Evolutionary conservation across 164 flowering plant species (phyloP).

Genomic region (Santalum album): DNA sequence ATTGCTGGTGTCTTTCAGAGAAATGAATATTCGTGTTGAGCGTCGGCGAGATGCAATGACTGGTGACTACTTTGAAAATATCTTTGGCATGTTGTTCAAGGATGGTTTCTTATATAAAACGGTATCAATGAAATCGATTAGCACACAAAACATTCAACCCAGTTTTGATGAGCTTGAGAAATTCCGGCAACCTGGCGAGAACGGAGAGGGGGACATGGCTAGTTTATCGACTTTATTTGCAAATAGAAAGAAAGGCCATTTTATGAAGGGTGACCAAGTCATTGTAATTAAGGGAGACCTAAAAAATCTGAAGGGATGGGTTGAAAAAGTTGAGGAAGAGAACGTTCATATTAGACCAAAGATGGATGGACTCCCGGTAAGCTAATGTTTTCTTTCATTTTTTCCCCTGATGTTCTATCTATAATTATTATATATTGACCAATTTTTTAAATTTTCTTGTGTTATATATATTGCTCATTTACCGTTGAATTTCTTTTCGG

Average conservation of each 20-base stretch:
- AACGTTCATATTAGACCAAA: conserved; percentile 77
- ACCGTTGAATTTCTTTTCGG: conserved; percentile 4
- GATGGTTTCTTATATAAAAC: conserved; percentile 78
- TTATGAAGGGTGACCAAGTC: conserved; percentile 92
- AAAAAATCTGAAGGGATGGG: conserved; percentile 83
- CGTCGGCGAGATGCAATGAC: conserved; percentile 61
- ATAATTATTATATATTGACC: background rate
- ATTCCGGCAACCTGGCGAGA: conserved; percentile 67
- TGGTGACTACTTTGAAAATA: conserved; percentile 67
- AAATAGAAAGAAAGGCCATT: conserved; percentile 89
- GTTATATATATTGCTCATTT: too few relatives aligned
- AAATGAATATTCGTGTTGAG: conserved; percentile 76
- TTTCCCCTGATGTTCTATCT: too few relatives aligned
- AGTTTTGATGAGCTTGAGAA: conserved; percentile 94
- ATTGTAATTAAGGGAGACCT: conserved; percentile 87
- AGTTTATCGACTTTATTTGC: conserved; percentile 74
- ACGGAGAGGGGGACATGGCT: conserved; percentile 63
- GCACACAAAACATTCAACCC: conserved; percentile 63
- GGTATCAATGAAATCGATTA: conserved; percentile 81
- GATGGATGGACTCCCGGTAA: conserved; percentile 67
- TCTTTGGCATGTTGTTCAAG: conserved; percentile 68
- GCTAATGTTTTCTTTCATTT: background rate
- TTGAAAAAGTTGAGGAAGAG: conserved; percentile 95
- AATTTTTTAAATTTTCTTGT: too few relatives aligned
- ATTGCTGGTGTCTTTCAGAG: conserved; percentile 29